A percentile compares a stretch with the other conserved stretches of the same genome.
Conservation (phyloP, 2,329 filamentous ascomycete species). For the Hypoxylon sp. region DNA sequence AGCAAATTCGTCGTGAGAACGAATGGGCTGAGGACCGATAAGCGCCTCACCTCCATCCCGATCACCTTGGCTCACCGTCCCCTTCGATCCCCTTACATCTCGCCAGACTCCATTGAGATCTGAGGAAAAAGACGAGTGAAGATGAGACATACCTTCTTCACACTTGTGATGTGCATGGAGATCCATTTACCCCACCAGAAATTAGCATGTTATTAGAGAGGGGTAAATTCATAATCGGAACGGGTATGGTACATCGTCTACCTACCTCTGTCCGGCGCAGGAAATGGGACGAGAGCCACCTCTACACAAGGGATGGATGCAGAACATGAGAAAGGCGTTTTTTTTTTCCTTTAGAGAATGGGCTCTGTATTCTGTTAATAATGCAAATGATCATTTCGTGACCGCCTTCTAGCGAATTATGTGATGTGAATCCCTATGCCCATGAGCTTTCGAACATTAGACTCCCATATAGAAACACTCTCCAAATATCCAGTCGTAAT, state of each 20-base stretch:
- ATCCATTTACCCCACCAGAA: conserved; percentile 8
- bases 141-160: neutral
- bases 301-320: conserved; percentile 13
- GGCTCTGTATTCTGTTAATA: neutral
- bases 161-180: neutral
- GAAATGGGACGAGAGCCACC: neutral
- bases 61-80: neutral
- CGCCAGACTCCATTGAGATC: neutral
- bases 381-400: neutral
- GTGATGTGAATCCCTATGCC: neutral
- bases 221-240: conserved; percentile 15
- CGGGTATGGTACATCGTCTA: conserved; percentile 9
- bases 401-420: neutral
- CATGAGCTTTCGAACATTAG: neutral
- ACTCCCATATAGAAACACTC: neutral
- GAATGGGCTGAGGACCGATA: conserved; percentile 91
- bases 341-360: conserved; percentile 1
- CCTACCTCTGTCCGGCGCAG: conserved; percentile 6
- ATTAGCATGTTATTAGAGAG: conserved; percentile 27
- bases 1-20: conserved; percentile 94
- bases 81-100: neutral
- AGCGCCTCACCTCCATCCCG: conserved; percentile 41
- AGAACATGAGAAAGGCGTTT: conserved; percentile 2
- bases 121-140: neutral
- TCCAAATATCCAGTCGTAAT: neutral